Conservation (phyloP, 306 rosid genomes). For the Lagenaria siceraria region DNA sequence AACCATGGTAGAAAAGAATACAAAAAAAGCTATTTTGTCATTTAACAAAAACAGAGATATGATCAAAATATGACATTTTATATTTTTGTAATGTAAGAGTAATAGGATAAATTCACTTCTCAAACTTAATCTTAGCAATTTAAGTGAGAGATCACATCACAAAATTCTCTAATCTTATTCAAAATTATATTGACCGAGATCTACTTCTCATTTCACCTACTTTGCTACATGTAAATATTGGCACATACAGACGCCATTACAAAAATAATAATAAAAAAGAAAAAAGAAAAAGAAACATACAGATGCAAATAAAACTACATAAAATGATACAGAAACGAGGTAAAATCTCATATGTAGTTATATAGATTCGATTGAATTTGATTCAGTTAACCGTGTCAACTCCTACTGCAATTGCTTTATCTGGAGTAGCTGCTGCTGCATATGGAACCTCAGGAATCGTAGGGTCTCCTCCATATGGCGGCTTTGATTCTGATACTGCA, state of each 20-base stretch:
- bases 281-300: neutral
- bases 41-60: no score
- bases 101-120: no score
- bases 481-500: constrained; percentile 28
- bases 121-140: no score
- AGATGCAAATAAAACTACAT: neutral
- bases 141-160: neutral
- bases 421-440: constrained; percentile 30
- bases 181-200: neutral
- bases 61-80: no score
- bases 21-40: no score
- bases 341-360: neutral
- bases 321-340: neutral
- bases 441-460: constrained; percentile 30
- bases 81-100: no score
- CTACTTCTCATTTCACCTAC: neutral
- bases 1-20: no score
- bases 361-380: neutral
- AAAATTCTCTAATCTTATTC: neutral
- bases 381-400: constrained; percentile 31
- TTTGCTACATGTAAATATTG: neutral
- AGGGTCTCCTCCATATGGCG: constrained; percentile 31
- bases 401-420: constrained; percentile 38
- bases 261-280: no score
- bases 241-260: neutral